Base-by-base conservation (phyloP, 1,284 basidiomycete genomes). In the Thecaphora frezii region DNA sequence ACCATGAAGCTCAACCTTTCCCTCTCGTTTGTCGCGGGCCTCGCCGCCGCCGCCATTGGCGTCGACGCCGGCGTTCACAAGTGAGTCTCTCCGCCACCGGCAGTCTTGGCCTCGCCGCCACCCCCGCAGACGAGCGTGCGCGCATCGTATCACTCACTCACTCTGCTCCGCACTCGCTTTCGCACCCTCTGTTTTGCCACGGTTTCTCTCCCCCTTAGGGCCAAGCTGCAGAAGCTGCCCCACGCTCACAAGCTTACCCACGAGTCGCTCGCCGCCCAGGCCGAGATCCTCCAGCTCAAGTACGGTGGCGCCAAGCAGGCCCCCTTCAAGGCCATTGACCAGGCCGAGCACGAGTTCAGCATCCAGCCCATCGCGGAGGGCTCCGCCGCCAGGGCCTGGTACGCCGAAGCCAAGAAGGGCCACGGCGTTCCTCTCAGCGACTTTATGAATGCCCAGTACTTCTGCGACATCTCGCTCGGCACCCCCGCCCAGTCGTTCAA, bases 361-460 rank as follows among this genome's bases (percentile, higher is more conserved):
- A 76, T 79, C 50, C 76, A 73, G 51, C 72, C 75, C 54, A 59
- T 75, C 50, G 72, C 71, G 33, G 54, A 62, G 30, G 54, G 63
- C 23, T 47, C 69, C 63, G 44, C 50, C 43, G 56, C 61, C 25
- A 59, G 63, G 25, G 65, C 66, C 25, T 75, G 71, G 70, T 57
- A 66, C 28, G 55, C 66, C 18, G 64, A 69, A 49, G 79, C 83
- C 57, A 86, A 88, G 61, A 89, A 87, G 54, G 92, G 91, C 38
- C 94, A 98, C 81, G 82, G 83, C 47, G 90, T 97, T 44, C 94
- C 94, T 57, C 84, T 98, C 46, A 89, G 85, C 76, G 93, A 98
- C 84, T 98, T 92, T 83, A 87, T 96, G 86, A 97, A 97, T 79
- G 93, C 94, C 25, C 94, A 98, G 81, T 97, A 98, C 83, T 98